Percentiles rank a stretch among this genome's conserved stretches.
Evolutionary conservation across 805 yeast species (phyloP).

Genomic region (Sugiyamaella valdiviana): DNA sequence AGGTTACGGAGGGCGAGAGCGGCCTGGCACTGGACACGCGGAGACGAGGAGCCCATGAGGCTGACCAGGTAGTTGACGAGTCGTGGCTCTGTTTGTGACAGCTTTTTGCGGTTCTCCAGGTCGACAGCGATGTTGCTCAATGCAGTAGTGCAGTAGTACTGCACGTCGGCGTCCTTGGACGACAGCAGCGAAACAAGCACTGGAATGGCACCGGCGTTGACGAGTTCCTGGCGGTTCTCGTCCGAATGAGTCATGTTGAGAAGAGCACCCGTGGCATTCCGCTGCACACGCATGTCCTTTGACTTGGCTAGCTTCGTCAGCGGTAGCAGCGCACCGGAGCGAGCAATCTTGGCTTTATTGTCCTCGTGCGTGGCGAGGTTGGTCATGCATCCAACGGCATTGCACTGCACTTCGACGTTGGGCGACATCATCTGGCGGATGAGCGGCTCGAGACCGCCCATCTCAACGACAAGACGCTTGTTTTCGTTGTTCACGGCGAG

Average conservation of each 20-base stretch:
- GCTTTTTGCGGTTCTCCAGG: constrained; percentile 77
- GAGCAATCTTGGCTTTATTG: constrained; percentile 91
- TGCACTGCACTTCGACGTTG: constrained; percentile 97
- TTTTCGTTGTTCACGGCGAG: constrained; percentile 95
- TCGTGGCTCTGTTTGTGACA: constrained; percentile 88
- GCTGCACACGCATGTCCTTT: constrained; percentile 89
- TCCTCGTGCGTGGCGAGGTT: constrained; percentile 97
- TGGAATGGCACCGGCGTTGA: constrained; percentile 97
- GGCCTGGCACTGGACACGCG: constrained; percentile 97
- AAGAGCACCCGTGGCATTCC: constrained; percentile 97
- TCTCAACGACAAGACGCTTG: constrained; percentile 86
- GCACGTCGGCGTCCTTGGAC: constrained; percentile 91
- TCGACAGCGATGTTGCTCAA: constrained; percentile 96
- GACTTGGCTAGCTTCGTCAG: constrained; percentile 91
- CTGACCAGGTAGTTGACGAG: constrained; percentile 80
- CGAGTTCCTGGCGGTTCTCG: constrained; percentile 93
- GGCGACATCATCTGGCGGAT: constrained; percentile 97
- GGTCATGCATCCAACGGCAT: constrained; percentile 98
- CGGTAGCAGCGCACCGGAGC: constrained; percentile 92
- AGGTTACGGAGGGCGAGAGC: constrained; percentile 91
- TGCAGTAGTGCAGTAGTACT: constrained; percentile 97
- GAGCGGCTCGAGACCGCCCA: constrained; percentile 96
- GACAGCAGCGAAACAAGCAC: constrained; percentile 82
- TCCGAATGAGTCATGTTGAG: constrained; percentile 97
- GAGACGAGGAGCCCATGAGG: constrained; percentile 87